Conservation (phyloP, 75 land plant species). For the Pinus albicaulis region DNA sequence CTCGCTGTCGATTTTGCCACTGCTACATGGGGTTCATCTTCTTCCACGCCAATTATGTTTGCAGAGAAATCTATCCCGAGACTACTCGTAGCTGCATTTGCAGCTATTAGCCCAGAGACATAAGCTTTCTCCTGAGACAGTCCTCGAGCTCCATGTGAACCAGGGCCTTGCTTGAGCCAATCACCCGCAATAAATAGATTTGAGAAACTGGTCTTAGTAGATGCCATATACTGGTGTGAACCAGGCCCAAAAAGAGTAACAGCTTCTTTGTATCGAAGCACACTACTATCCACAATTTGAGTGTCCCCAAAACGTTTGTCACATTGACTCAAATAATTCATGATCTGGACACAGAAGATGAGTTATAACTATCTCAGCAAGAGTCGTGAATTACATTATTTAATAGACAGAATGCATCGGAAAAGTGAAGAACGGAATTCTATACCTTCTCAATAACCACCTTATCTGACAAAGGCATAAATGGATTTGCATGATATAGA, state of each 20-base stretch:
- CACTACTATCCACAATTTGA: constrained; percentile 31
- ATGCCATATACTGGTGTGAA: constrained; percentile 39
- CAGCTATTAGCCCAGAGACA: constrained; percentile 40
- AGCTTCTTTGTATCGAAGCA: constrained; percentile 36
- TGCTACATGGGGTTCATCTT: constrained; percentile 34
- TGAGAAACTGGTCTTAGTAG: constrained; percentile 31
- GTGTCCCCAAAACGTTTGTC: constrained; percentile 17
- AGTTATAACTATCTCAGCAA: not conserved
- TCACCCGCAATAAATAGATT: constrained; percentile 45
- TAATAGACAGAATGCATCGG: not conserved
- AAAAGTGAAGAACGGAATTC: not conserved
- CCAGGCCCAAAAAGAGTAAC: constrained; percentile 43
- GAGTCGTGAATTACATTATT: not conserved
- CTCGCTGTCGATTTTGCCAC: constrained; percentile 20
- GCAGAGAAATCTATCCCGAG: constrained; percentile 12
- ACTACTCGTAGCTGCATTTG: constrained; percentile 23
- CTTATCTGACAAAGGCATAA: constrained; percentile 30
- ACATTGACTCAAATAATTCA: constrained; percentile 25
- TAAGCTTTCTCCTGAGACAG: constrained; percentile 44
- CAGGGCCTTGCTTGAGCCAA: constrained; percentile 44
- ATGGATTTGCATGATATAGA: constrained; percentile 41
- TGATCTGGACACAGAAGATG: not conserved
- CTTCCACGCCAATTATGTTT: constrained; percentile 27
- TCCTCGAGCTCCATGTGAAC: constrained; percentile 41
- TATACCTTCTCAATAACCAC: constrained; percentile 27